Percentiles rank a stretch among this genome's conserved stretches.
These are phyloP conservation scores for Aspergillus sp. DNA, from an alignment of 2,329 filamentous ascomycete genomes.

Conservation along the genomic window DNA sequence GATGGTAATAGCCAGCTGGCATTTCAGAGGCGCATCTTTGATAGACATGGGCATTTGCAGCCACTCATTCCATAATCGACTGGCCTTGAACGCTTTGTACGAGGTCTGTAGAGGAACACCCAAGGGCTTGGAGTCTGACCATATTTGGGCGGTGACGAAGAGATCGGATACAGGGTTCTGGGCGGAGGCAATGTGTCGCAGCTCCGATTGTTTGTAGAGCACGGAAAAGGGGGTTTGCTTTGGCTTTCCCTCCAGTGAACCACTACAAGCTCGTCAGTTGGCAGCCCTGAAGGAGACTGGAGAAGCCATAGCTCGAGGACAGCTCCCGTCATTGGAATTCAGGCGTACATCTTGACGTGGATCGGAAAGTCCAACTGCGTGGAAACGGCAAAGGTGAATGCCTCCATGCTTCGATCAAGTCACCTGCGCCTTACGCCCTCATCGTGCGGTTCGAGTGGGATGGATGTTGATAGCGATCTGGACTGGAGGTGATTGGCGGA, in stretches of 20 bases:
- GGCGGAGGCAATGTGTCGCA: constrained; percentile 82
- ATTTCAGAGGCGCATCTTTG: constrained; percentile 67
- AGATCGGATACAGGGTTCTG: constrained; percentile 76
- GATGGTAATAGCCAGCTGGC: constrained; percentile 81
- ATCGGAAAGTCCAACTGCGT: constrained; percentile 68
- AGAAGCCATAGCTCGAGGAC: neutral
- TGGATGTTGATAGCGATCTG: neutral
- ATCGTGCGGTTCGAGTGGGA: neutral
- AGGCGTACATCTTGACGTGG: constrained; percentile 52
- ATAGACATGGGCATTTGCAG: constrained; percentile 78
- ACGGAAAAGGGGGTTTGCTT: constrained; percentile 66
- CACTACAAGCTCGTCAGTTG: constrained; percentile 38
- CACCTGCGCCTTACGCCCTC: neutral
- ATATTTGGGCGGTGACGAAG: constrained; percentile 85
- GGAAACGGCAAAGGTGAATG: constrained; percentile 90
- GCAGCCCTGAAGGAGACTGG: neutral
- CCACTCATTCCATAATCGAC: constrained; percentile 84
- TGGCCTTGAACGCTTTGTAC: constrained; percentile 79
- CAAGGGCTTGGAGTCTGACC: constrained; percentile 89
- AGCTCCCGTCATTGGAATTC: neutral
- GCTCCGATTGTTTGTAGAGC: constrained; percentile 65
- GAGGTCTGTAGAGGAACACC: constrained; percentile 86
- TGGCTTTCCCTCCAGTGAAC: constrained; percentile 69
- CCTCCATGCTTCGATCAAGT: constrained; percentile 57
- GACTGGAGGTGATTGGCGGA: constrained; percentile 7